Base-by-base conservation (phyloP, 2,329 filamentous ascomycete species). In the Fusarium acutatum region DNA sequence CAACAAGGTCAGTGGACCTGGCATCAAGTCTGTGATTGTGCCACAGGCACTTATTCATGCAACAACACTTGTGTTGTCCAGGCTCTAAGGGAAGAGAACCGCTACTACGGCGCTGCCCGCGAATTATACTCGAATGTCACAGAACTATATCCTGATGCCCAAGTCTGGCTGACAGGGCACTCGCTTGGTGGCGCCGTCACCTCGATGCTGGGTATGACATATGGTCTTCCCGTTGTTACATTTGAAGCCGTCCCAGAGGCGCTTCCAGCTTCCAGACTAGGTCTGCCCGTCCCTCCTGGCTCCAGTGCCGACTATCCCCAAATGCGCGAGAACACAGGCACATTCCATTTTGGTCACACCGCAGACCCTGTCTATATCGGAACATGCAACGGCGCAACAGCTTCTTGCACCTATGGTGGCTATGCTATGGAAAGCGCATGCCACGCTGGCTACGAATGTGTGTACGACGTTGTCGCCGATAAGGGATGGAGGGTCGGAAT, bases 321-420 rank as follows among this genome's bases (percentile, higher is more conserved):
- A 78, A 87, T 89, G 41, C 87, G 94, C 46, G 83, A 89, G 66
- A 88, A 90, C 77, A 97, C 94, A 0, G 95, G 94, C 18, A 88
- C 93, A 1, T 97, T 91, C 79, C 96, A 99, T 81, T 96, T 98
- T 80, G 96, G 96, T 8, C 95, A 98, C 79, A 98, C 95, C 0
- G 96, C 96, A 2, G 96, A 99, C 81, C 96, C 96, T 0, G 91
- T 99, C 38, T 99, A 92, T 79, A 95, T 98, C 84, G 96, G 96
- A 37, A 94, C 92, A 2, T 98, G 96, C 83, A 98, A 97, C 78
- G 94, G 93, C 37, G 94, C 94, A 6, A 95, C 94, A 5, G 95
- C 96, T 6, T 91, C 92, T 17, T 98, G 96, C 82, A 96, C 95
- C 1, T 91, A 97, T 78, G 96, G 91, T 4, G 96, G 96, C 0